Evolutionary conservation across 176 grass and related monocot species (phyloP).

Genomic region (Cocos nucifera): DNA sequence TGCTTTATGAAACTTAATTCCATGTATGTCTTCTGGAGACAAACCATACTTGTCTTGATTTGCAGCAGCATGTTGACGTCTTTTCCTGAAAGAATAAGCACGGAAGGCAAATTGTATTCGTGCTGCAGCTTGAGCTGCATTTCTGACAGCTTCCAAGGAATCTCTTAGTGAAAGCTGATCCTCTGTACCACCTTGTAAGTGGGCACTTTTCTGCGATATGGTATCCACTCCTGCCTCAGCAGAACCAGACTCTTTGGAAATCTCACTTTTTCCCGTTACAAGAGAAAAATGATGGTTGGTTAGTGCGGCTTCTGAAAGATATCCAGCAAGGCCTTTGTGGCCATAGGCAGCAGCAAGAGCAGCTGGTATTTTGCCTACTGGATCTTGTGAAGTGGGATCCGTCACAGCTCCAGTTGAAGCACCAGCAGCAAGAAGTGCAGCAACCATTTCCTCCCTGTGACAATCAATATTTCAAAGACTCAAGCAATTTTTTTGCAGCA

Average conservation of each 20-base stretch:
- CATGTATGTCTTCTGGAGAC: conserved; percentile 17
- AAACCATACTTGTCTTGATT: conserved; percentile 19
- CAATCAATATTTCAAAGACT: no score
- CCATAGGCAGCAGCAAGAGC: conserved; percentile 48
- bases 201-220: conserved; percentile 47
- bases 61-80: conserved; percentile 34
- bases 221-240: conserved; percentile 22
- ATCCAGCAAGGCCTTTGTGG: conserved; percentile 83
- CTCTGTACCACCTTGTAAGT: conserved; percentile 39
- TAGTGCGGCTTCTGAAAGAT: conserved; percentile 76
- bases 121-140: conserved; percentile 70
- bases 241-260: conserved; percentile 1
- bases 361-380: conserved; percentile 56
- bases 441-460: conserved; percentile 63
- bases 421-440: conserved; percentile 52
- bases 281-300: conserved; percentile 50
- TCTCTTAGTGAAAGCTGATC: conserved; percentile 82
- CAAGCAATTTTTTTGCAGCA: no score
- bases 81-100: conserved; percentile 55
- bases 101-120: conserved; percentile 73
- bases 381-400: conserved; percentile 56
- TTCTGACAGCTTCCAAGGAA: conserved; percentile 56
- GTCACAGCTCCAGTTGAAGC: conserved; percentile 65
- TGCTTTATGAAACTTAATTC: conserved; percentile 50
- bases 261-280: conserved; percentile 37